Percentiles rank a stretch among this genome's conserved stretches.
These are phyloP conservation scores for Glonium stellatum DNA, from an alignment of 495 filamentous ascomycete species.

Conservation along the genomic window DNA sequence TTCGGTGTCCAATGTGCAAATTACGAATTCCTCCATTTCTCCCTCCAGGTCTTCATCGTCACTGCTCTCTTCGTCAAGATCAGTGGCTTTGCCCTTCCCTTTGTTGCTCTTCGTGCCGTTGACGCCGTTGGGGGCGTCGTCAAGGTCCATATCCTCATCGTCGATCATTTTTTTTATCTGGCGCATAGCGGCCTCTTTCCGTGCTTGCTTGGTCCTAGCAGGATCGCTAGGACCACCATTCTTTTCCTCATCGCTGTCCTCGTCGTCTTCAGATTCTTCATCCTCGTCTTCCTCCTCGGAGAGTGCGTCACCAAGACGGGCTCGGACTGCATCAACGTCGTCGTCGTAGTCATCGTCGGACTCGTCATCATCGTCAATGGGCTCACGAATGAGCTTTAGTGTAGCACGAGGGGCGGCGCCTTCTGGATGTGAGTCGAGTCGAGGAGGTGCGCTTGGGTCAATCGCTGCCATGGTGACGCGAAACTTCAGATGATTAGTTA, in stretches of 20 bases:
- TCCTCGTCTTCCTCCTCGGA: constrained; percentile 42
- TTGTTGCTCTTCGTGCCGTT: constrained; percentile 56
- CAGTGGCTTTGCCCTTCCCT: constrained; percentile 71
- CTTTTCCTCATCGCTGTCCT: constrained; percentile 59
- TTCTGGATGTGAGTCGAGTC: constrained; percentile 50
- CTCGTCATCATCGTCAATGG: constrained; percentile 38
- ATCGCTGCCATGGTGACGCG: constrained; percentile 98
- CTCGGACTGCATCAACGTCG: constrained; percentile 58
- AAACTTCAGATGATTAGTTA: constrained; percentile 53
- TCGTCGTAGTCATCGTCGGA: constrained; percentile 50
- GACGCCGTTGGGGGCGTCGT: constrained; percentile 55
- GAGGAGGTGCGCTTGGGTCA: constrained; percentile 70
- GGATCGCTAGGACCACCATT: constrained; percentile 89
- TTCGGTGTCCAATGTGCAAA: constrained; percentile 90
- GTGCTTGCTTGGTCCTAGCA: constrained; percentile 75
- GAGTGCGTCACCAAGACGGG: constrained; percentile 43
- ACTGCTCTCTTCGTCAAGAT: constrained; percentile 49
- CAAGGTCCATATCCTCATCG: constrained; percentile 54
- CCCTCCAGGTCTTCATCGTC: constrained; percentile 57
- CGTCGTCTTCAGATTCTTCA: constrained; percentile 59
- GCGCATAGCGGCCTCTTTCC: constrained; percentile 54
- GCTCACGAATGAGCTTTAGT: constrained; percentile 76
- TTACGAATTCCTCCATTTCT: constrained; percentile 75
- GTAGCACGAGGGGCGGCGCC: constrained; percentile 67
- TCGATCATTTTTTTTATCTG: constrained; percentile 44